Evolutionary conservation across 1,284 basidiomycete genomes (phyloP).

Genomic region (Cutaneotrichosporon cutaneum): DNA sequence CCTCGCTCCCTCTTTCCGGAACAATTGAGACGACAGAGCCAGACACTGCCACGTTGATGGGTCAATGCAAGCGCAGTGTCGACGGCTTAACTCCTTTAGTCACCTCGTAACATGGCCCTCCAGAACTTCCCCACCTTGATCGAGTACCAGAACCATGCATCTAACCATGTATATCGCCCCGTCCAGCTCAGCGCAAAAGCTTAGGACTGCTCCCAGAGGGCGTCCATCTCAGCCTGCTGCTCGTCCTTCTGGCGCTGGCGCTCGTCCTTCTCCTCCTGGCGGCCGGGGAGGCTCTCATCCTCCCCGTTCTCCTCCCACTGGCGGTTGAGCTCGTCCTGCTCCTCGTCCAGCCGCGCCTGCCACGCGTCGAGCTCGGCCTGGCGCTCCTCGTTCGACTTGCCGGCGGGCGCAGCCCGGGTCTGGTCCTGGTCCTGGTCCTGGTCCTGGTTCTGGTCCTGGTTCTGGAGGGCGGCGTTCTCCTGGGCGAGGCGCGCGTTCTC

Average conservation of each 20-base stretch:
- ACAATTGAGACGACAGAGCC: no score
- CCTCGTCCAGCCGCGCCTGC: conserved; percentile 5
- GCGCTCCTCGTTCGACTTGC: conserved; percentile 10
- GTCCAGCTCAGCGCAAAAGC: no score
- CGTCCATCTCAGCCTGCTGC: neutral
- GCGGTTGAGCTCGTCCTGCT: conserved; percentile 1
- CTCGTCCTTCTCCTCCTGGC: conserved; percentile 5
- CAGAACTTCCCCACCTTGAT: no score
- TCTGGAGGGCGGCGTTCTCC: neutral
- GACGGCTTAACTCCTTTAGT: no score
- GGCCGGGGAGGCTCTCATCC: neutral
- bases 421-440: neutral
- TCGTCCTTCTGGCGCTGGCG: neutral
- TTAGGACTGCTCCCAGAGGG: neutral
- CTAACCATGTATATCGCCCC: neutral
- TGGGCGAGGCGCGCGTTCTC: conserved; percentile 1
- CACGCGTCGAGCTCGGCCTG: neutral
- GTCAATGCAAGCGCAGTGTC: no score
- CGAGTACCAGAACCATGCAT: neutral
- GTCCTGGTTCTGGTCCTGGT: neutral
- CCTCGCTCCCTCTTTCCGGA: no score
- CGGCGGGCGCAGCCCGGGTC: neutral
- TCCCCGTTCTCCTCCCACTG: conserved; percentile 2
- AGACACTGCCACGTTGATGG: no score
- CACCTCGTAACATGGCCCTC: no score